Evolutionary conservation across 139 green algal genomes (phyloP), one percentile per base, ranked within the genome.

Genomic region (Chlamydomonas asymmetrica): DNA sequence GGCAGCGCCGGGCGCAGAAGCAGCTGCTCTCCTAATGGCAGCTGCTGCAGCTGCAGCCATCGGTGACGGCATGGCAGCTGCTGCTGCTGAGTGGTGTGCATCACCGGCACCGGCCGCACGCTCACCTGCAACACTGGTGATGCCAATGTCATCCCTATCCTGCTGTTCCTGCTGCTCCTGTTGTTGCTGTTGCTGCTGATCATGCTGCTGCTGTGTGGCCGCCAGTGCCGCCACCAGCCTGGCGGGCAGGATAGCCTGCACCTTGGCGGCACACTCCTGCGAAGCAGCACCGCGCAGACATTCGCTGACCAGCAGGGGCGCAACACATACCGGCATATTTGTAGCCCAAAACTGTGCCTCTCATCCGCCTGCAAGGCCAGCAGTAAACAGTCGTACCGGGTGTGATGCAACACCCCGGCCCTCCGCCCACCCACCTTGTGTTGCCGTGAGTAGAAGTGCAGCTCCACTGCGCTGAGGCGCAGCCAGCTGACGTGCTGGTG

Each of bases 391-490:
- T n/a, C n/a, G n/a, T n/a, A n/a, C n/a, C n/a, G n/a, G n/a, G n/a
- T n/a, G n/a, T n/a, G n/a, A n/a, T n/a, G n/a, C n/a, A n/a, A n/a
- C 25, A 37, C 20, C 37, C 39, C 63, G 9, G 35, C 60, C 34
- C 25, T 68, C 45, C 35, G 48, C 57, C 27, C 31, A 41, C 70
- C 57, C 70, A 68, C 79, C 75, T 88, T 39, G 79, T 97, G 92
- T 70, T 94, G 85, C 7, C 82, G 62, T 40, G 63, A 74, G 89
- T 98, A 98, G 72, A 95, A 97, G 86, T 97, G 88, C 23, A 88
- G 80, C 88, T 98, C 94, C 29, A 98, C 88, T 9, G 86, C 85
- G 3, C 74, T 90, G 25, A 98, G 84, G n/a, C 78, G 64, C 39
- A 98, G 87, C 40, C 10, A 32, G 2, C 75, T 85, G 10, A 85